phyloP scores from a whole-genome alignment of 192 early-diverging fungal species.

The Funneliformis geosporum region DNA sequence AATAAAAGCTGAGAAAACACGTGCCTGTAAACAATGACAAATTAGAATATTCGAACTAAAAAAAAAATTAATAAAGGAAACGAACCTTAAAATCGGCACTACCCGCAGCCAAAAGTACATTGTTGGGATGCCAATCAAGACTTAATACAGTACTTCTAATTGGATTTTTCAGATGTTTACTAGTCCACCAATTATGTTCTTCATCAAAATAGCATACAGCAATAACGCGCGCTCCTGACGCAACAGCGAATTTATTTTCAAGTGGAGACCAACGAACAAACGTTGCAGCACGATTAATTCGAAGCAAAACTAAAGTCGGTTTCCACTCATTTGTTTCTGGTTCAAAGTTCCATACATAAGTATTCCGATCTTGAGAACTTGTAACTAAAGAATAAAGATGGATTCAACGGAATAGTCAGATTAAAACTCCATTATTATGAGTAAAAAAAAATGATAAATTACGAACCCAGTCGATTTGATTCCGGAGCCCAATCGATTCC shows the following conservation, averaged over 20 bases:
- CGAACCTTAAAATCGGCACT: slow-evolving; percentile 74
- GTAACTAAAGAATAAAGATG: slow-evolving; percentile 57
- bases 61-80: not conserved
- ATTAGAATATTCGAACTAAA: not conserved
- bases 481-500: slow-evolving; percentile 94
- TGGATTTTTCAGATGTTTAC: slow-evolving; percentile 94
- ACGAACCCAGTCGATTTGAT: slow-evolving; percentile 75
- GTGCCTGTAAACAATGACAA: slow-evolving; percentile 52
- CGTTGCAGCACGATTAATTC: slow-evolving; percentile 96
- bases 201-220: slow-evolving; percentile 95
- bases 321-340: slow-evolving; percentile 66
- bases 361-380: slow-evolving; percentile 98
- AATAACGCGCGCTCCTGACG: slow-evolving; percentile 88
- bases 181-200: slow-evolving; percentile 96
- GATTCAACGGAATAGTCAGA: not conserved
- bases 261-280: slow-evolving; percentile 90
- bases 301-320: slow-evolving; percentile 87
- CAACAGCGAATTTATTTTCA: slow-evolving; percentile 99
- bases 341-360: slow-evolving; percentile 95
- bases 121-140: slow-evolving; percentile 97
- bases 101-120: slow-evolving; percentile 90
- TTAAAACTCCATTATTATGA: not conserved
- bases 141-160: slow-evolving; percentile 86
- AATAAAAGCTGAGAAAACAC: slow-evolving; percentile 94
- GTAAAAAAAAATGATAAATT: not conserved